These are phyloP conservation scores for Amanita jacksonii DNA, from an alignment of 768 basidiomycete genomes.

Conservation along the genomic window DNA sequence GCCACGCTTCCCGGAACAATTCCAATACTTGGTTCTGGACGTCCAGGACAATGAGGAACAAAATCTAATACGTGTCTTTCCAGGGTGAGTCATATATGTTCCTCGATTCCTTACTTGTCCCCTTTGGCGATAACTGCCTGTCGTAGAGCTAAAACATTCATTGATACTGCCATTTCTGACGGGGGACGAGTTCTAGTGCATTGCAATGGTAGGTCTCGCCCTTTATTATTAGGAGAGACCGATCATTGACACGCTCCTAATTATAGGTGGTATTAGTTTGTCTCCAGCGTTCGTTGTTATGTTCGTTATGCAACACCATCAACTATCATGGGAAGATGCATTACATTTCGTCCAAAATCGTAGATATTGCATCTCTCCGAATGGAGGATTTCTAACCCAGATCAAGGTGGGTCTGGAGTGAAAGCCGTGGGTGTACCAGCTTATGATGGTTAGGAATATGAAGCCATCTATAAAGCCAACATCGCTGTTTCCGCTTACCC, in stretches of 20 bases:
- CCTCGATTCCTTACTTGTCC: too few species aligned
- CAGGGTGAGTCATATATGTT: constrained; percentile 64
- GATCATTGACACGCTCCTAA: not conserved
- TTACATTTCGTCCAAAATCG: constrained; percentile 84
- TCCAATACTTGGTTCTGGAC: constrained; percentile 72
- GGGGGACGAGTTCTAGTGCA: constrained; percentile 80
- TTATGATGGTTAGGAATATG: constrained; percentile 59
- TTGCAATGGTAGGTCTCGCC: constrained; percentile 67
- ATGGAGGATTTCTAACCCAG: constrained; percentile 85
- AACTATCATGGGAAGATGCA: constrained; percentile 81
- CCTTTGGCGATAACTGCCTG: too few species aligned
- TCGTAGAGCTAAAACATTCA: constrained; percentile 64
- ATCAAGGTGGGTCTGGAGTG: constrained; percentile 53
- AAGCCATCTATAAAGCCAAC: constrained; percentile 81
- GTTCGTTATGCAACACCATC: constrained; percentile 85
- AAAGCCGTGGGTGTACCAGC: not conserved
- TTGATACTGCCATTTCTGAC: constrained; percentile 50
- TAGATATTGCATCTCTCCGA: constrained; percentile 89
- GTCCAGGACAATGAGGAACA: constrained; percentile 93
- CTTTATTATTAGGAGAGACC: not conserved
- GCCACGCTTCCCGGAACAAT: constrained; percentile 74
- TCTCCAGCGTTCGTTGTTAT: constrained; percentile 88
- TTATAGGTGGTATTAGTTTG: constrained; percentile 72
- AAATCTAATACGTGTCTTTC: constrained; percentile 87
- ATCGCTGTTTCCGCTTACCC: constrained; percentile 59